Conservation (phyloP, 441 rosid species). For the Pelargonium fulgidum region DNA sequence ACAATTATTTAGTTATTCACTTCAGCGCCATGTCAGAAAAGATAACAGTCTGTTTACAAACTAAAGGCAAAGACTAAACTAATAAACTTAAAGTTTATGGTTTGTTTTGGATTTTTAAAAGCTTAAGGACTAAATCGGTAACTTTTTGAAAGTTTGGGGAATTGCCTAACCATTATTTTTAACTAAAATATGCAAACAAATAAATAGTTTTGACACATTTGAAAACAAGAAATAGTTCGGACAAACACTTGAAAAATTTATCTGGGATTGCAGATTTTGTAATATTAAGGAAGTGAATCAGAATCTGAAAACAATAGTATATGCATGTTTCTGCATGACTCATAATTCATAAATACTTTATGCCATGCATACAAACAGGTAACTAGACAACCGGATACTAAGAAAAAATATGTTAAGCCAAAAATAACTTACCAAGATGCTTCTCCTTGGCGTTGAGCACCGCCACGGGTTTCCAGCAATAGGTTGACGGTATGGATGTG, state of each 20-base stretch:
- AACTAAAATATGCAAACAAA: neutral
- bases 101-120: too few relatives aligned
- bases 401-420: neutral
- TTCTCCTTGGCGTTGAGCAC: conserved; percentile 56
- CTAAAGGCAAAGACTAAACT: too few relatives aligned
- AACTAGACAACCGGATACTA: neutral
- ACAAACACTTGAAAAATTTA: neutral
- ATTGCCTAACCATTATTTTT: neutral
- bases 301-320: neutral
- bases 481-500: conserved; percentile 80
- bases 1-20: too few relatives aligned
- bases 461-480: conserved; percentile 84
- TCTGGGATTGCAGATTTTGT: neutral
- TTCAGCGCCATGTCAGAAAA: too few relatives aligned
- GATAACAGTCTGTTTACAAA: too few relatives aligned
- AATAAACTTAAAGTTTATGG: too few relatives aligned
- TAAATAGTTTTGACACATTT: conserved; percentile 1
- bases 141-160: too few relatives aligned
- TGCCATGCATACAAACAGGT: neutral
- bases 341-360: neutral
- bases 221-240: neutral
- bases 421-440: conserved; percentile 69
- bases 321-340: neutral
- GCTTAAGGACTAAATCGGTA: too few relatives aligned
- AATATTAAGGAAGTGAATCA: neutral